Percentiles rank a stretch among this genome's conserved stretches.
Conservation (phyloP, 495 filamentous ascomycete genomes). For the Clohesyomyces aquaticus region DNA sequence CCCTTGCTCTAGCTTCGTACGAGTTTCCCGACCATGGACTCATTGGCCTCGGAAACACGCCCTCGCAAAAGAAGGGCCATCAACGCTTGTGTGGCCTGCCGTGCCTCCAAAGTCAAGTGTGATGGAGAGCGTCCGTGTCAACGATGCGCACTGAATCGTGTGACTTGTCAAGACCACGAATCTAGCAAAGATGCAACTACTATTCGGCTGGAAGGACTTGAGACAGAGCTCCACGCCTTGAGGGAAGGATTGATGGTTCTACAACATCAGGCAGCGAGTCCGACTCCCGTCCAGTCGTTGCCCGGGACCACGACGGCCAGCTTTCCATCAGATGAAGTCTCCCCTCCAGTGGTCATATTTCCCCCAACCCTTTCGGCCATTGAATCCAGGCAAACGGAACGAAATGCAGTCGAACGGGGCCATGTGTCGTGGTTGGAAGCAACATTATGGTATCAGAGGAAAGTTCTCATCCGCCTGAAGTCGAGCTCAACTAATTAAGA, state of each 20-base stretch:
- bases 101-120: slow-evolving; percentile 23
- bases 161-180: slow-evolving; percentile 15
- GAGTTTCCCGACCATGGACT: slow-evolving; percentile 29
- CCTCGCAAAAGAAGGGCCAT: slow-evolving; percentile 28
- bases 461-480: not conserved
- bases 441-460: slow-evolving; percentile 27
- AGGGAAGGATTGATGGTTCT: not conserved
- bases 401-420: slow-evolving; percentile 10
- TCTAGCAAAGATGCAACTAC: slow-evolving; percentile 14
- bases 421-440: slow-evolving; percentile 20
- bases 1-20: slow-evolving; percentile 4
- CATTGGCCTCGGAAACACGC: not conserved
- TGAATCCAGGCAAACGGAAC: no score
- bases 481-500: not conserved
- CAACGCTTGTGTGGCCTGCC: slow-evolving; percentile 23
- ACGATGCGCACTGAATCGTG: slow-evolving; percentile 12
- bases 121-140: slow-evolving; percentile 23
- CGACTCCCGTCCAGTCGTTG: no score
- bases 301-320: no score
- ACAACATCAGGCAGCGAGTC: not conserved
- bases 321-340: no score
- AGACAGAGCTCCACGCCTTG: slow-evolving; percentile 2
- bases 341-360: no score
- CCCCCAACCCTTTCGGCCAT: no score
- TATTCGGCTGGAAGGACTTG: slow-evolving; percentile 18